A percentile compares a stretch with the other conserved stretches of the same genome.
These are phyloP conservation scores for Pythium aristosporum DNA, from an alignment of 352 stramenopile genomes.

Conservation along the genomic window DNA sequence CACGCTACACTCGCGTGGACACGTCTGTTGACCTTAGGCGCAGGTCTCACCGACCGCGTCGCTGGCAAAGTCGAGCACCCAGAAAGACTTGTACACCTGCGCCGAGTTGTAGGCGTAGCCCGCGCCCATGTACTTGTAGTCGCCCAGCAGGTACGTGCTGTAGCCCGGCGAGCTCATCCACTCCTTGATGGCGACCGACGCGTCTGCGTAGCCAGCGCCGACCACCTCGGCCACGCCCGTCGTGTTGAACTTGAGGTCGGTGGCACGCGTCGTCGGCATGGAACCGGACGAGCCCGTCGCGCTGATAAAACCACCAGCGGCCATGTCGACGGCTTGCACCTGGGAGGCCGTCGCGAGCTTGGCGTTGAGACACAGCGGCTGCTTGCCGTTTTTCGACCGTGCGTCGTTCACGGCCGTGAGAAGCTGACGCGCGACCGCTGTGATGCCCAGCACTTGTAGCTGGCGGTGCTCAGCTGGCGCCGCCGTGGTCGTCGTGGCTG, in stretches of 20 bases:
- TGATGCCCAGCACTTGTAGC: slow-evolving; percentile 2
- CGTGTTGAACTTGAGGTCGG: slow-evolving; percentile 27
- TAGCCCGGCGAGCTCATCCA: slow-evolving; percentile 27
- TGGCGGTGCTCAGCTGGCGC: not conserved
- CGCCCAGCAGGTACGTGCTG: slow-evolving; percentile 23
- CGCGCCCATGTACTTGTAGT: slow-evolving; percentile 35
- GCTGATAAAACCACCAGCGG: slow-evolving; percentile 22
- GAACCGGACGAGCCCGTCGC: slow-evolving; percentile 21
- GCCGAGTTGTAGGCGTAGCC: slow-evolving; percentile 28
- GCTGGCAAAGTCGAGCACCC: slow-evolving; percentile 31
- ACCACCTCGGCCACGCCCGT: slow-evolving; percentile 35
- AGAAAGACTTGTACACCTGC: slow-evolving; percentile 32
- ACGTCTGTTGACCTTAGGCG: slow-evolving; percentile 2
- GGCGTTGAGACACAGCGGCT: slow-evolving; percentile 22
- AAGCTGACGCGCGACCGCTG: slow-evolving; percentile 6
- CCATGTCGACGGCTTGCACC: slow-evolving; percentile 26
- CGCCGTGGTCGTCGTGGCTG: not conserved
- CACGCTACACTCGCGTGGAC: not conserved
- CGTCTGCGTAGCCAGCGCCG: slow-evolving; percentile 28
- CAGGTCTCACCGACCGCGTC: slow-evolving; percentile 12
- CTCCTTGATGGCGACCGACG: slow-evolving; percentile 20
- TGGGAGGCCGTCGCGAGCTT: slow-evolving; percentile 34
- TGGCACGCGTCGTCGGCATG: slow-evolving; percentile 26
- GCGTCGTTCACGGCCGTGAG: slow-evolving; percentile 22
- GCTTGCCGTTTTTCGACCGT: slow-evolving; percentile 1